Base-by-base conservation (phyloP, 129 eudicot species). In the Flaveria linearis region DNA sequence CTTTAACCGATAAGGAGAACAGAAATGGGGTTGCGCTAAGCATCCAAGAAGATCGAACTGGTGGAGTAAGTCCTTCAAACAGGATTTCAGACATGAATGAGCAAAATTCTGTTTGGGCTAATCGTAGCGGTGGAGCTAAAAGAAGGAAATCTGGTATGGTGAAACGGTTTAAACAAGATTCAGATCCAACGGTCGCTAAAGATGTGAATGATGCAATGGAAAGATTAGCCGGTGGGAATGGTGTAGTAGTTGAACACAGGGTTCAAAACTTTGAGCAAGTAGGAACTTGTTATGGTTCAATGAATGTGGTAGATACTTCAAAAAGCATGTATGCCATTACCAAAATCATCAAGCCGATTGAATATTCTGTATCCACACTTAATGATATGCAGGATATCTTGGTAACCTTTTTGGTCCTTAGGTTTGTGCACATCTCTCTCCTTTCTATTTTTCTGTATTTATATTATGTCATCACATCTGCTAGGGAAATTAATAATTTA, bases 121-220 rank as follows among this genome's bases (percentile, higher is more conserved):
- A 83, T 78, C 89, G 90, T 10, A 80, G 69, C 23, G 74, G 78
- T 57, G 90, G 92, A 62, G 87, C 98, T 72, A 85, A 82, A 62
- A 85, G 86, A 78, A 88, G 96, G 71, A 93, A 93, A 65, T 84
- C 96, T 25, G 92, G 92, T 73, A 76, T 85, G 26, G 96, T 93
- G 2, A 87, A 81, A 68, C 88, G 98, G 87, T 93, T 93, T 78
- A 84, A 73, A 74, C 87, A 83, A 80, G 90, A 83, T 33, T 26
- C 73, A 18, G 66, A 74, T 3, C 63, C 78, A 1, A 61, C 72
- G 39, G 57, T 62, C 8, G 17, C 63, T 30, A 82, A 84, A 2
- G 76, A 77, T 78, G 72, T 68, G 28, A 63, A 77, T 12, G 92
- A 80, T 82, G 81, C 73, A 22, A 55, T 42, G 13, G 53, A 69